Conservation (phyloP, 2,329 filamentous ascomycete species). For the Lasiodiplodia sp. region DNA sequence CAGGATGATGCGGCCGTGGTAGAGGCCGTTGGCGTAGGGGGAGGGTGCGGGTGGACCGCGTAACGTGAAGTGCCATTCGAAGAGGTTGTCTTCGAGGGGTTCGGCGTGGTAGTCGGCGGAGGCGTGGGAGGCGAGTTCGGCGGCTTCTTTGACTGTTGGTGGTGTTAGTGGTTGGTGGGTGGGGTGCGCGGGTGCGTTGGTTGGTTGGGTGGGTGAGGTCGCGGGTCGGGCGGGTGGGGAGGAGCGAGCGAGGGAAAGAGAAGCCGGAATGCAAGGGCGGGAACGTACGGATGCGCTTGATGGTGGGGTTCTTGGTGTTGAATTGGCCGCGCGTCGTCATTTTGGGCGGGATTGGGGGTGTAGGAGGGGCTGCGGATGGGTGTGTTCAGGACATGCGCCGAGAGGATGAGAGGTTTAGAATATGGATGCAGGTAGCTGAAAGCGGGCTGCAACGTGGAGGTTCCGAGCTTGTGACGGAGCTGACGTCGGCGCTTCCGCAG, state of each 20-base stretch:
- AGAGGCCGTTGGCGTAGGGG: constrained; percentile 81
- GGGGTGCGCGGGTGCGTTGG: not conserved
- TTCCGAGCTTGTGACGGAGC: constrained; percentile 19
- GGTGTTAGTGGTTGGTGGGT: constrained; percentile 32
- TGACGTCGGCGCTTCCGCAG: constrained; percentile 13
- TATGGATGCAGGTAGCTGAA: not conserved
- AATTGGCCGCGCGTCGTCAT: constrained; percentile 56
- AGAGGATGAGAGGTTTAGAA: not conserved
- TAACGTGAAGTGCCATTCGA: constrained; percentile 99
- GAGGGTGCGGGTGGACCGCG: constrained; percentile 81
- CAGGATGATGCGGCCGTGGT: constrained; percentile 93
- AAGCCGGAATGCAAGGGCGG: constrained; percentile 27
- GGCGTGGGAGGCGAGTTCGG: constrained; percentile 80
- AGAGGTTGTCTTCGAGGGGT: constrained; percentile 87
- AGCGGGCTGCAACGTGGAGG: constrained; percentile 25
- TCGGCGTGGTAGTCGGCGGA: constrained; percentile 85
- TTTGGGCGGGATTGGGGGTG: constrained; percentile 26
- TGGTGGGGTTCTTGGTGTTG: constrained; percentile 82
- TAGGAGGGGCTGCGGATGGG: not conserved
- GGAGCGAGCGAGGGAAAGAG: constrained; percentile 30
- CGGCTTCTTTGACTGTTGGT: constrained; percentile 80
- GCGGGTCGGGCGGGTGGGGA: too few species aligned
- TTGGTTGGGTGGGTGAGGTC: not conserved
- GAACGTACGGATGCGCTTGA: constrained; percentile 78
- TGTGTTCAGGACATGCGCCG: not conserved